phyloP scores from a whole-genome alignment of 257 asterid genomes.

The Nicotiana undulata region DNA sequence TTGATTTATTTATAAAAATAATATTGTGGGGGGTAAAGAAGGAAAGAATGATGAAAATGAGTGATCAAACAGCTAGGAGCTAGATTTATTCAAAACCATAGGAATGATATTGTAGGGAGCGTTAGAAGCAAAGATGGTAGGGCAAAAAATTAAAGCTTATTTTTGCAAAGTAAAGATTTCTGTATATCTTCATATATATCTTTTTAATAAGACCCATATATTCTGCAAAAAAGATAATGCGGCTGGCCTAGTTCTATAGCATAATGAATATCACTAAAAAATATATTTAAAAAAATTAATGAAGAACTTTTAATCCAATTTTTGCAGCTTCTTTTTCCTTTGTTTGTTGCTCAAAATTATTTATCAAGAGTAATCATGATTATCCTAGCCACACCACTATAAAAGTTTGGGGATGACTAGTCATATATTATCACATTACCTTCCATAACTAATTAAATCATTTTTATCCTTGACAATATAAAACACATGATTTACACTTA shows the following conservation, averaged over 20 bases:
- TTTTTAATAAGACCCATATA: slow-evolving; percentile 22
- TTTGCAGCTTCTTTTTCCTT: background rate
- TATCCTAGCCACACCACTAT: background rate
- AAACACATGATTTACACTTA: background rate
- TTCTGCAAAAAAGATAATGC: slow-evolving; percentile 20
- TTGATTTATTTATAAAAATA: background rate
- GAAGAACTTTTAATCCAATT: background rate
- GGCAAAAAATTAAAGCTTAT: slow-evolving; percentile 24
- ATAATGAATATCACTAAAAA: background rate
- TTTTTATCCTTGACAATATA: background rate
- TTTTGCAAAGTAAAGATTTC: slow-evolving; percentile 26
- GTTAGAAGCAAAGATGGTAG: slow-evolving; percentile 44
- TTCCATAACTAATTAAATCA: background rate
- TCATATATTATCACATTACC: background rate
- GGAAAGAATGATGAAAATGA: background rate
- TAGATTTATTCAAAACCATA: slow-evolving; percentile 31
- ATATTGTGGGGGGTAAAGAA: background rate
- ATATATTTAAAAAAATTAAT: background rate
- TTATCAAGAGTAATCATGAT: background rate
- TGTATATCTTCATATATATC: slow-evolving; percentile 18
- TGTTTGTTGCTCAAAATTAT: background rate
- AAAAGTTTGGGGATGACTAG: background rate
- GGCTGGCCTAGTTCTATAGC: slow-evolving; percentile 24
- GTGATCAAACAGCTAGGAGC: slow-evolving; percentile 22
- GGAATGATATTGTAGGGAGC: slow-evolving; percentile 57